These are phyloP conservation scores for Xylaria acuta DNA, from an alignment of 495 filamentous ascomycete genomes.

Conservation along the genomic window DNA sequence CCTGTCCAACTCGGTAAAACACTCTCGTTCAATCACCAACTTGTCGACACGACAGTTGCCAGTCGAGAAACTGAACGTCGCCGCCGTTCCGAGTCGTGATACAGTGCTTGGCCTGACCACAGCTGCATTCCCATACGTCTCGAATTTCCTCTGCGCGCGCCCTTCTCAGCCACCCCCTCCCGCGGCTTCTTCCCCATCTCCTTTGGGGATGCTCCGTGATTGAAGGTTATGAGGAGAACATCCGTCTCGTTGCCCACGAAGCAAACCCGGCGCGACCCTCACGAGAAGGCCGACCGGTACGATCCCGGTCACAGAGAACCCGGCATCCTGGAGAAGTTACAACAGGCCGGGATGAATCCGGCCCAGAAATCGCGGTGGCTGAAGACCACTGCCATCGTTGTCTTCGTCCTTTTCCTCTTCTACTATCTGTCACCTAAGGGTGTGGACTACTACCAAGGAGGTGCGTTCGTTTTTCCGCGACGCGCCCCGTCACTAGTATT, in stretches of 20 bases:
- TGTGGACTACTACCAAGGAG: slow-evolving; percentile 53
- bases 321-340: slow-evolving; percentile 55
- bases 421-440: slow-evolving; percentile 73
- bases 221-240: slow-evolving; percentile 61
- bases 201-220: slow-evolving; percentile 38
- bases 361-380: slow-evolving; percentile 77
- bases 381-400: slow-evolving; percentile 81
- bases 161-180: slow-evolving; percentile 20
- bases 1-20: background rate
- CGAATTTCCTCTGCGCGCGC: slow-evolving; percentile 11
- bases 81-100: slow-evolving; percentile 3
- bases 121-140: slow-evolving; percentile 4
- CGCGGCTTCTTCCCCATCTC: slow-evolving; percentile 25
- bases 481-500: background rate
- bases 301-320: slow-evolving; percentile 49
- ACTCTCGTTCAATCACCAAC: slow-evolving; percentile 21
- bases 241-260: slow-evolving; percentile 65
- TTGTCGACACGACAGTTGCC: background rate
- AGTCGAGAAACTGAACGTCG: background rate
- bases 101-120: slow-evolving; percentile 21
- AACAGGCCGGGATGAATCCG: slow-evolving; percentile 68
- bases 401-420: slow-evolving; percentile 74
- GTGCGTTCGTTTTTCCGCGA: slow-evolving; percentile 33
- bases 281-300: slow-evolving; percentile 65
- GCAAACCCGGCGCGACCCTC: slow-evolving; percentile 60